Conservation (phyloP, 768 basidiomycete genomes). For the Sarcomyxa edulis region DNA sequence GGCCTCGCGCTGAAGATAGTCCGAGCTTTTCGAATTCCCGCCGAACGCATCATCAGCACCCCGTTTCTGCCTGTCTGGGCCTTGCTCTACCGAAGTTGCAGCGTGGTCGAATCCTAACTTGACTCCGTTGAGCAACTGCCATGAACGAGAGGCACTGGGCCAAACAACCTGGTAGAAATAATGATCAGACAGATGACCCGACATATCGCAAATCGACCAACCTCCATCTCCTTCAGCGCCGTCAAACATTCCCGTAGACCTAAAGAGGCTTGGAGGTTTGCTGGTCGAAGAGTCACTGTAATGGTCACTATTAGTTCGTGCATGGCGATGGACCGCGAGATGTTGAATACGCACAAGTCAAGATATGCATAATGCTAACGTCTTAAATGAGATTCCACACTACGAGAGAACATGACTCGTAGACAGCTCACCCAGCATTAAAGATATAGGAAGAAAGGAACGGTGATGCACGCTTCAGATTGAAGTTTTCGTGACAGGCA, state of each 20-base stretch:
- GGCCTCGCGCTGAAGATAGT: constrained; percentile 37
- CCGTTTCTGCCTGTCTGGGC: constrained; percentile 47
- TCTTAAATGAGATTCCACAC: constrained; percentile 9
- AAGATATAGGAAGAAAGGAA: constrained; percentile 68
- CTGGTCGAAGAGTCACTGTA: constrained; percentile 66
- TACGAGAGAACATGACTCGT: constrained; percentile 5
- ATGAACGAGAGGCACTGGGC: constrained; percentile 65
- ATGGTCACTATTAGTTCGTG: not conserved
- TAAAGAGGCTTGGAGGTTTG: constrained; percentile 62
- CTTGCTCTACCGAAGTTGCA: constrained; percentile 27
- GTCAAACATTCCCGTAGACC: constrained; percentile 60
- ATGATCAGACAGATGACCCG: constrained; percentile 8
- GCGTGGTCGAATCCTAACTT: constrained; percentile 46
- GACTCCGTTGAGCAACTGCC: constrained; percentile 63
- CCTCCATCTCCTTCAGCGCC: constrained; percentile 66
- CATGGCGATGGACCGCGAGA: not conserved
- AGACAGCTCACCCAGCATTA: constrained; percentile 56
- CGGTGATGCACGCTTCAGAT: constrained; percentile 54
- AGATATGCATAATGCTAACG: constrained; percentile 71
- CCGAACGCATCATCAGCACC: constrained; percentile 59
- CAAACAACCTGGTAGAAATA: constrained; percentile 43
- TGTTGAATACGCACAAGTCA: constrained; percentile 47
- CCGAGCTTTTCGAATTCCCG: constrained; percentile 46
- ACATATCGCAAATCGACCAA: constrained; percentile 21
- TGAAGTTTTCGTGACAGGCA: constrained; percentile 55